Percentiles rank a stretch among this genome's conserved stretches.
phyloP scores from a whole-genome alignment of 2,329 filamentous ascomycete species.

The Colletotrichum sp. region DNA sequence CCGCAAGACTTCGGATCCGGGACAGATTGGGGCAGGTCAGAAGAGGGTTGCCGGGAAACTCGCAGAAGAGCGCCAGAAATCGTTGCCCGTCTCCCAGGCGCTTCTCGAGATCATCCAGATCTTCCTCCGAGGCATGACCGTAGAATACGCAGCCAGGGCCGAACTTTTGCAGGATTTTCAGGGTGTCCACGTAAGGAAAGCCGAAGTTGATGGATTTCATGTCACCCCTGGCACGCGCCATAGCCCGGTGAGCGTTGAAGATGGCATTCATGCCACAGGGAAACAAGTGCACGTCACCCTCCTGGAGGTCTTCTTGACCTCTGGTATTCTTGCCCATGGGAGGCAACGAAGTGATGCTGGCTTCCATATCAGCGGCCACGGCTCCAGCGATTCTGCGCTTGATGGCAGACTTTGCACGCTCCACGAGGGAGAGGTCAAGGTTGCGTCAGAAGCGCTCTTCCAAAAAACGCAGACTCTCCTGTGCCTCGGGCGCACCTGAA shows the following conservation, averaged over 20 bases:
- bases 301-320: constrained; percentile 70
- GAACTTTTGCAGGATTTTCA: constrained; percentile 95
- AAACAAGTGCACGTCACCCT: constrained; percentile 88
- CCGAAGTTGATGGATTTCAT: constrained; percentile 87
- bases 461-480: constrained; percentile 81
- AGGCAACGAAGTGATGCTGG: constrained; percentile 57
- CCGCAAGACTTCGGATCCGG: constrained; percentile 80
- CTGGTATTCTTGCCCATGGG: constrained; percentile 54
- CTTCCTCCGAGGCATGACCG: constrained; percentile 76
- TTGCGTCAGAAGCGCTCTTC: constrained; percentile 96
- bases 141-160: constrained; percentile 90
- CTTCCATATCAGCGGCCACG: constrained; percentile 73
- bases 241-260: constrained; percentile 81
- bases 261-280: constrained; percentile 96
- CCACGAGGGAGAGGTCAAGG: constrained; percentile 78
- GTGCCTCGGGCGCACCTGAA: constrained; percentile 38
- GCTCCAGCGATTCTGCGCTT: constrained; percentile 87
- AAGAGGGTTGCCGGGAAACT: constrained; percentile 93
- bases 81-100: constrained; percentile 75
- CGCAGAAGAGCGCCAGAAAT: constrained; percentile 86
- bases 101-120: constrained; percentile 83
- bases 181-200: constrained; percentile 97
- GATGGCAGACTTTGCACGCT: constrained; percentile 85
- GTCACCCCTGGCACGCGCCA: constrained; percentile 68
- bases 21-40: constrained; percentile 82